Percentiles rank a stretch among this genome's conserved stretches.
Evolutionary conservation across 176 grass and related monocot genomes (phyloP).

Genomic region (Zea mays): Zm-B73-REFERENCE-NAM-5.0 NC_050105.1:2004501-2005000

Average conservation of each 20-base stretch:
- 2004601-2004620: conserved; percentile 72
- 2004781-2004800: conserved; percentile 96
- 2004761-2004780: conserved; percentile 90
- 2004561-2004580: conserved; percentile 85
- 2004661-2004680: conserved; percentile 1
- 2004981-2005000: conserved; percentile 77
- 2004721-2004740: conserved; percentile 45
- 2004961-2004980: conserved; percentile 85
- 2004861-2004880: conserved; percentile 88
- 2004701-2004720: conserved; percentile 28
- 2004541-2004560: conserved; percentile 80
- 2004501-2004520: conserved; percentile 88
- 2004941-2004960: conserved; percentile 91
- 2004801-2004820: conserved; percentile 81
- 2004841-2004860: conserved; percentile 74
- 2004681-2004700: neutral
- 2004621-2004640: conserved; percentile 35
- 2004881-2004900: conserved; percentile 17
- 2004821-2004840: conserved; percentile 75
- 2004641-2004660: neutral
- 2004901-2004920: conserved; percentile 12
- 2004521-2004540: conserved; percentile 70
- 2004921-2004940: conserved; percentile 35
- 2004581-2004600: conserved; percentile 89
- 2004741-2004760: conserved; percentile 48